Evolutionary conservation across 164 flowering plant species (phyloP).

Genomic region (Akebia trifoliata): DNA sequence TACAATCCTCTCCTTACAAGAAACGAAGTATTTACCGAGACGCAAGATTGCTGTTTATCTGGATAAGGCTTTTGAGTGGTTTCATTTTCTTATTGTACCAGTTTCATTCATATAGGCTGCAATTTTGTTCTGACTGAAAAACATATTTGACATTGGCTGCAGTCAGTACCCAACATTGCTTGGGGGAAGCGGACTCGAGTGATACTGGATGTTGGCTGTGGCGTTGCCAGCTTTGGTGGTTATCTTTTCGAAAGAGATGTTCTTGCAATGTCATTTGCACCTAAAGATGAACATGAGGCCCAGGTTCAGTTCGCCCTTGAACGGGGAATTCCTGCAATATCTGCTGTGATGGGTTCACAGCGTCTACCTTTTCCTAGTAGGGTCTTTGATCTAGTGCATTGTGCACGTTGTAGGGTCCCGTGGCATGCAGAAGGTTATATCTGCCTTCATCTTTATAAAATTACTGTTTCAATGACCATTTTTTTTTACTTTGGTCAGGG

Average conservation of each 20-base stretch:
- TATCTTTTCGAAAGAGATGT: constrained; percentile 81
- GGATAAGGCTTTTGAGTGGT: no score
- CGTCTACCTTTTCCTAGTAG: constrained; percentile 81
- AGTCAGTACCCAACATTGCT: constrained; percentile 57
- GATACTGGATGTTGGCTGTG: constrained; percentile 86
- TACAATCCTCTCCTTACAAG: no score
- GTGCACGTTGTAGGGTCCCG: constrained; percentile 93
- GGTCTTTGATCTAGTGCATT: constrained; percentile 83
- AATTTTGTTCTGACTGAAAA: neutral
- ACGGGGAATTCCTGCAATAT: constrained; percentile 91
- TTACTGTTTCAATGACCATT: neutral
- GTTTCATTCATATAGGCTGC: neutral
- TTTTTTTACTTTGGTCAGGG: neutral
- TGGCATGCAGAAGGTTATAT: constrained; percentile 76
- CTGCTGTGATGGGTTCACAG: constrained; percentile 95
- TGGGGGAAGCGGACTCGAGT: constrained; percentile 86
- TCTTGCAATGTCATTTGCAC: constrained; percentile 90
- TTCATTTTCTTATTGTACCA: neutral
- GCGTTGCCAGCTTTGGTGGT: constrained; percentile 96
- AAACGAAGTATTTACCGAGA: no score
- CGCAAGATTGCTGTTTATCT: neutral
- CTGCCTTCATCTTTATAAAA: neutral
- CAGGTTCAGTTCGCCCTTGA: constrained; percentile 96
- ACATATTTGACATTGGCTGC: constrained; percentile 17
- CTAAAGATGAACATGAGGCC: constrained; percentile 95